A percentile compares a stretch with the other conserved stretches of the same genome.
phyloP scores from a whole-genome alignment of 2,329 filamentous ascomycete genomes.

The Cladosporium phlei region DNA sequence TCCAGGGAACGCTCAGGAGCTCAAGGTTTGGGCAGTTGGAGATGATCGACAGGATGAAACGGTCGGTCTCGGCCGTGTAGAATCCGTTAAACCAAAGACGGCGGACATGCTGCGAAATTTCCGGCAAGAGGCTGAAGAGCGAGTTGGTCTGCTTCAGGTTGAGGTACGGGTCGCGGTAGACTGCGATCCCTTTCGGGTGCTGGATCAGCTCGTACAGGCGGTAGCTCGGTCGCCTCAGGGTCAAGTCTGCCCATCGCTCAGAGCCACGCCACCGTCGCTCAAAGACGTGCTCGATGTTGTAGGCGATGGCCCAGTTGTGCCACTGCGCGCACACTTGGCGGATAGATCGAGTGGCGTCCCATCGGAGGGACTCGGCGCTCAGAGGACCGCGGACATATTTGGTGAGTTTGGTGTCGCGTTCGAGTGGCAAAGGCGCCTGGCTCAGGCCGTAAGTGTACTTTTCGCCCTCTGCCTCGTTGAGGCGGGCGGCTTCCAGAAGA shows the following conservation, averaged over 20 bases:
- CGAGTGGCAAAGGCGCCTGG: conserved; percentile 44
- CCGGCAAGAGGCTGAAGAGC: conserved; percentile 43
- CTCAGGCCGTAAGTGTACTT: conserved; percentile 51
- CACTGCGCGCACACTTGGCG: conserved; percentile 47
- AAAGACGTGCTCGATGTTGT: conserved; percentile 49
- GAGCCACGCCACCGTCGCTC: conserved; percentile 50
- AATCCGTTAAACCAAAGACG: conserved; percentile 54
- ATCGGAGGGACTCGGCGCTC: conserved; percentile 47
- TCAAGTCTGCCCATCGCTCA: conserved; percentile 49
- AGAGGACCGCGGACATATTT: conserved; percentile 50
- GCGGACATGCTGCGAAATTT: conserved; percentile 45
- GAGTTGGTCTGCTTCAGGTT: conserved; percentile 45
- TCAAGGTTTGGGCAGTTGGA: conserved; percentile 44
- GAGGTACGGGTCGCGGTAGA: conserved; percentile 50
- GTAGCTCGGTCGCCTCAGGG: conserved; percentile 39
- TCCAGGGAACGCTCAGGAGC: conserved; percentile 50
- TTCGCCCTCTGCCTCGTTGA: conserved; percentile 45
- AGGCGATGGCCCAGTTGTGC: conserved; percentile 51
- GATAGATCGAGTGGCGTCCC: conserved; percentile 47
- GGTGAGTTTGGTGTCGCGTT: conserved; percentile 40
- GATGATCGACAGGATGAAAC: conserved; percentile 46
- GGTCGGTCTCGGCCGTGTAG: conserved; percentile 48
- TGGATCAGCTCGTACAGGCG: conserved; percentile 46
- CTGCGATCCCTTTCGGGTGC: conserved; percentile 42
- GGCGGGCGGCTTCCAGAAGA: conserved; percentile 44